Evolutionary conservation across 805 yeast genomes (phyloP).

Genomic region (Cyberlindnera americana): DNA sequence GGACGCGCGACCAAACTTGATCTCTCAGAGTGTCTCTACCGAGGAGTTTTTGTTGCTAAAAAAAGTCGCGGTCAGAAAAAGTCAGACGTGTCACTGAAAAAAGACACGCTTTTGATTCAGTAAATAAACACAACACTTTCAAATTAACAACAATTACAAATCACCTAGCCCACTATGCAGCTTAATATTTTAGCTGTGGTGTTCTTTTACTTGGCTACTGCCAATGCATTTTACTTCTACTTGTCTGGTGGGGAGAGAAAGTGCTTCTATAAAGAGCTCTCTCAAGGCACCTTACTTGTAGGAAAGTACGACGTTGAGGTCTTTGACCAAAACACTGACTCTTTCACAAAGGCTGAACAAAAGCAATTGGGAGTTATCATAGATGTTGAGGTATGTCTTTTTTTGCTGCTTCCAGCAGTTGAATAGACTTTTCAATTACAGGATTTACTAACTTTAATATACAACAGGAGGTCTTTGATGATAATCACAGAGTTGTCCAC

Average conservation of each 20-base stretch:
- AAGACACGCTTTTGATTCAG: conserved; percentile 9
- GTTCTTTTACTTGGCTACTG: conserved; percentile 26
- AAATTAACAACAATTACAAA: too few species aligned
- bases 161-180: conserved; percentile 13
- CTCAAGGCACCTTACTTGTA: conserved; percentile 45
- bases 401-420: too few species aligned
- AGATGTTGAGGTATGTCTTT: conserved; percentile 37
- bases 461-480: conserved; percentile 61
- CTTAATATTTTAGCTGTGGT: conserved; percentile 14
- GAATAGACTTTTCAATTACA: not conserved
- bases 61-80: not conserved
- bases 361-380: conserved; percentile 37
- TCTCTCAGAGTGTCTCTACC: too few species aligned
- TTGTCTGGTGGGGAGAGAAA: conserved; percentile 47
- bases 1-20: too few species aligned
- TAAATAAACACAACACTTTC: conserved; percentile 5
- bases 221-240: conserved; percentile 46
- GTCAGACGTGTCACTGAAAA: conserved; percentile 5
- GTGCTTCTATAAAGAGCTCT: conserved; percentile 56
- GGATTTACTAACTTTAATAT: conserved; percentile 12
- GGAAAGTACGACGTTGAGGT: conserved; percentile 49
- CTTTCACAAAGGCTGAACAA: conserved; percentile 33
- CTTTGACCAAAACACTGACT: conserved; percentile 33
- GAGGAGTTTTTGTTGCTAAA: too few species aligned
- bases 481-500: conserved; percentile 69